Conservation (phyloP, 768 basidiomycete species). For the Fomitopsis serialis region DNA sequence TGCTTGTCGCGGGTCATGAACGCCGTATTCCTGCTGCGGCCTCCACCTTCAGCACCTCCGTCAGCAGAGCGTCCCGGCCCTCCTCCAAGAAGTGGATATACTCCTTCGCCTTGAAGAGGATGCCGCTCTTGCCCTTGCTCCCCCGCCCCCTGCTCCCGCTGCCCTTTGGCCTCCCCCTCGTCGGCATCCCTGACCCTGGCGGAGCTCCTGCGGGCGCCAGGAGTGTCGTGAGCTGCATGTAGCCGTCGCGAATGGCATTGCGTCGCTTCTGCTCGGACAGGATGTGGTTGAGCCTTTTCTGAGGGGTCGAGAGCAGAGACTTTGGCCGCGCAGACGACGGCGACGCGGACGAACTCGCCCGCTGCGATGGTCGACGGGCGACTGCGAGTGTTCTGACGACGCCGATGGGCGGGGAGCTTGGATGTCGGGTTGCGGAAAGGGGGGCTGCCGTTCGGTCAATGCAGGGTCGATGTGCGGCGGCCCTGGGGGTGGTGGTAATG, state of each 20-base stretch:
- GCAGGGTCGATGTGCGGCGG: background rate
- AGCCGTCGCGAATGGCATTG: conserved; percentile 87
- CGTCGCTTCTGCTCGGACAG: conserved; percentile 92
- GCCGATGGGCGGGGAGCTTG: conserved; percentile 13
- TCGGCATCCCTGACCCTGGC: conserved; percentile 62
- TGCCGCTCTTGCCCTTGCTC: conserved; percentile 86
- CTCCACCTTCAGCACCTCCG: conserved; percentile 67
- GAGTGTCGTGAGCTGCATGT: conserved; percentile 77
- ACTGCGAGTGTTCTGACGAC: conserved; percentile 7
- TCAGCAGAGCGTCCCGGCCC: conserved; percentile 61
- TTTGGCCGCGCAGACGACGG: conserved; percentile 30
- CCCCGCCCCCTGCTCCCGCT: conserved; percentile 52
- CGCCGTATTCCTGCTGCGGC: conserved; percentile 51
- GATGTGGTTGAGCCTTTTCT: conserved; percentile 90
- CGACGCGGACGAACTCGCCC: background rate
- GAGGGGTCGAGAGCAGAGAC: conserved; percentile 71
- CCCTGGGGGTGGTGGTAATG: background rate
- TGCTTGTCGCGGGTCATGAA: background rate
- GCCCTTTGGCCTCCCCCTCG: conserved; percentile 76
- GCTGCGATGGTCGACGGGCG: conserved; percentile 2
- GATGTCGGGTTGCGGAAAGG: conserved; percentile 3
- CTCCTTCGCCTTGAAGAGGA: conserved; percentile 81
- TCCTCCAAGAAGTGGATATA: conserved; percentile 87
- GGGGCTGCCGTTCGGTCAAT: background rate
- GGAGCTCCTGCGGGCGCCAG: conserved; percentile 77